Evolutionary conservation across 2,329 filamentous ascomycete species (phyloP).

Genomic region (Fusarium sp.): DNA sequence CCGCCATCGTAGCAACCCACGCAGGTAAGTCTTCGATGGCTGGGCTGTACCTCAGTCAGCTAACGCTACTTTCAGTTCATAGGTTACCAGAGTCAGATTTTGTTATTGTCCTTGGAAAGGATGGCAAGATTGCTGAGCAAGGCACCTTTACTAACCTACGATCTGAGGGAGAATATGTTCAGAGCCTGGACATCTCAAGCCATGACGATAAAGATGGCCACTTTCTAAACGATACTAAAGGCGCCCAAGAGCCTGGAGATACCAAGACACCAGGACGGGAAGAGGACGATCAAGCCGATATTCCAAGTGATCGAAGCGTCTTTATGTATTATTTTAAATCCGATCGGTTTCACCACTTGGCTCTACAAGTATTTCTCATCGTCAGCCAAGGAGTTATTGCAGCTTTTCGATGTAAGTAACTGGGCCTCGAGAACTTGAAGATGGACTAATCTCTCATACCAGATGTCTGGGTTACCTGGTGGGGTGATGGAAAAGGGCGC

Average conservation of each 20-base stretch:
- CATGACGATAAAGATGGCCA: constrained; percentile 25
- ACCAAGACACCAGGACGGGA: background rate
- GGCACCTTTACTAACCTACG: constrained; percentile 53
- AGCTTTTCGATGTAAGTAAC: constrained; percentile 43
- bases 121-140: constrained; percentile 56
- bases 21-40: constrained; percentile 35
- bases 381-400: constrained; percentile 33
- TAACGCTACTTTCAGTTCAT: constrained; percentile 37
- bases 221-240: background rate
- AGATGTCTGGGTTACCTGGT: constrained; percentile 50
- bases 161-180: constrained; percentile 51
- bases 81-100: constrained; percentile 55
- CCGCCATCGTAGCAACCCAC: constrained; percentile 51
- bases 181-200: constrained; percentile 50
- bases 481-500: constrained; percentile 46
- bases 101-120: constrained; percentile 55
- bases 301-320: constrained; percentile 41
- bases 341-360: constrained; percentile 37
- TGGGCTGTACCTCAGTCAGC: background rate
- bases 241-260: background rate
- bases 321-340: constrained; percentile 48
- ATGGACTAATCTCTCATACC: background rate
- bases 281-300: constrained; percentile 1
- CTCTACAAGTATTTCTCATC: constrained; percentile 27
- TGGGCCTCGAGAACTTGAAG: background rate